A percentile compares a stretch with the other conserved stretches of the same genome.
Evolutionary conservation across 1,139 yeast genomes (phyloP).

Genomic region (Debaryomyces udenii): DNA sequence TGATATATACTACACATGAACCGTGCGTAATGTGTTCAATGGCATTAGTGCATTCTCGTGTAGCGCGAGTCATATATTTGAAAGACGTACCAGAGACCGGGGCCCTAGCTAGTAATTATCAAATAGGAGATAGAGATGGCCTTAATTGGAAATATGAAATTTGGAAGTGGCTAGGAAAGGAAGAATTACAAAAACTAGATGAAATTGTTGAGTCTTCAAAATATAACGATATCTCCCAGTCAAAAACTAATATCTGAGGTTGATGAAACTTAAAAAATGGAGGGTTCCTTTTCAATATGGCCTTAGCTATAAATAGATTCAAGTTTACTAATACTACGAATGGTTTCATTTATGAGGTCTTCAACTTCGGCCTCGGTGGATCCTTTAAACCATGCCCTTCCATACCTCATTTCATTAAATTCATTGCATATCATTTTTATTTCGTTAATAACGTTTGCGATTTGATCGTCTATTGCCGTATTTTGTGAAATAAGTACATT

Average conservation of each 20-base stretch:
- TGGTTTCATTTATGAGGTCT: constrained; percentile 14
- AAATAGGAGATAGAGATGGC: constrained; percentile 69
- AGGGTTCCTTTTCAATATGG: not conserved
- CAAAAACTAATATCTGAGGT: not conserved
- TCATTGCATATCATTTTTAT: constrained; percentile 22
- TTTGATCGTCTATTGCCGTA: constrained; percentile 18
- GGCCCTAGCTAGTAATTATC: constrained; percentile 66
- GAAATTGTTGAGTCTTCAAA: not conserved
- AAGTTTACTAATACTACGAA: constrained; percentile 15
- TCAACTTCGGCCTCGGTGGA: constrained; percentile 16
- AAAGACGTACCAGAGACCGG: constrained; percentile 39
- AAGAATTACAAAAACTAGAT: constrained; percentile 20
- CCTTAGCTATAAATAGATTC: too few relatives aligned
- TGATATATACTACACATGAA: constrained; percentile 89
- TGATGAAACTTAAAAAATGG: too few relatives aligned
- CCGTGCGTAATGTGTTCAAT: constrained; percentile 97
- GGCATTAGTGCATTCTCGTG: constrained; percentile 93
- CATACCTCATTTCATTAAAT: constrained; percentile 25
- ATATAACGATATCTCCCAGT: not conserved
- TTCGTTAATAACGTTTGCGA: constrained; percentile 19
- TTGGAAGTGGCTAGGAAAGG: constrained; percentile 61
- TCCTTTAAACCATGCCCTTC: constrained; percentile 20
- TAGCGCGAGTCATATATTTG: constrained; percentile 68
- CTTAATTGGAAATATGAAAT: constrained; percentile 83
- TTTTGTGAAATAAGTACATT: constrained; percentile 16